Conservation (phyloP, 2,329 filamentous ascomycete genomes). For the Neospermospora avenae region DNA sequence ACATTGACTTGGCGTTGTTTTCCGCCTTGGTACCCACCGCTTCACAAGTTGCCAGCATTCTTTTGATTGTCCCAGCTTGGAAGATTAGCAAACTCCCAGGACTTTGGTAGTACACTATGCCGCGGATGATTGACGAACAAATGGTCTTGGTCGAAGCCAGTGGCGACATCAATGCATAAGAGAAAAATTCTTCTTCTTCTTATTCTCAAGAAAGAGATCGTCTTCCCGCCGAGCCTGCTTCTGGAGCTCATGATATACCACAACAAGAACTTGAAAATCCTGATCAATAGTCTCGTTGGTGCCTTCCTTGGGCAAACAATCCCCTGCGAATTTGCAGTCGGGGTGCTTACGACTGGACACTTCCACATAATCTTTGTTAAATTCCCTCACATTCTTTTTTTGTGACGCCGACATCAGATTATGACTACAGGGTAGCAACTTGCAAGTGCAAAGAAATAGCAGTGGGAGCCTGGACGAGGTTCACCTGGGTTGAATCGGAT, state of each 20-base stretch:
- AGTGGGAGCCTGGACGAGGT: background rate
- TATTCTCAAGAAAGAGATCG: conserved; percentile 3
- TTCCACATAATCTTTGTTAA: background rate
- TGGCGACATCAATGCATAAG: background rate
- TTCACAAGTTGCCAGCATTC: background rate
- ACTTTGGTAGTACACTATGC: too few species aligned
- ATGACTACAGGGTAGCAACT: conserved; percentile 1
- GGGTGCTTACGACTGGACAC: background rate
- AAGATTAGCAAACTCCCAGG: background rate
- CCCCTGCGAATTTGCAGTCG: conserved; percentile 4
- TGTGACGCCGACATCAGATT: background rate
- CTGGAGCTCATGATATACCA: conserved; percentile 2
- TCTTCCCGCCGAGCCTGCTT: conserved; percentile 6
- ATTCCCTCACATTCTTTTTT: background rate
- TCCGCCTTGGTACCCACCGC: background rate
- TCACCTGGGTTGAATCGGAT: background rate
- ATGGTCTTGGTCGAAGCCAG: background rate
- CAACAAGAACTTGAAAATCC: background rate
- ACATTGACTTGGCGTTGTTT: background rate
- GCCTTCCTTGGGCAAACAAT: conserved; percentile 1
- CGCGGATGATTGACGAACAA: background rate
- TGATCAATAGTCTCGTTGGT: conserved; percentile 1
- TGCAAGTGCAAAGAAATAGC: background rate
- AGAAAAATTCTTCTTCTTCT: background rate
- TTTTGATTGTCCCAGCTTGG: background rate